These are phyloP conservation scores for Mortierella polycephala DNA, from an alignment of 371 early-diverging fungal species.

Conservation along the genomic window DNA sequence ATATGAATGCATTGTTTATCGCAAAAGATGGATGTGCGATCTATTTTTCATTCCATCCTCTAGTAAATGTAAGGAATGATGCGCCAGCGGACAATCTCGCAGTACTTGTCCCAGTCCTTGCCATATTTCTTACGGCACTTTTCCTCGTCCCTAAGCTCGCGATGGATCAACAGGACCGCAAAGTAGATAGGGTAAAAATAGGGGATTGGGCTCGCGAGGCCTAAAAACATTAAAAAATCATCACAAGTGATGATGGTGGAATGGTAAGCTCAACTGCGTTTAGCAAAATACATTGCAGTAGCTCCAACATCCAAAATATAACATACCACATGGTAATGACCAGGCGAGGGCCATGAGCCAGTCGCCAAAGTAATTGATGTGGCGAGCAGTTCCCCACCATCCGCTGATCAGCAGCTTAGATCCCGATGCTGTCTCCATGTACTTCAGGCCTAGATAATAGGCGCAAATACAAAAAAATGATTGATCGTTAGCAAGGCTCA, in stretches of 20 bases:
- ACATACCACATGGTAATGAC: constrained; percentile 77
- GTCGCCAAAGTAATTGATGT: constrained; percentile 94
- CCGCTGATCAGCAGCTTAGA: constrained; percentile 84
- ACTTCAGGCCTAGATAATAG: constrained; percentile 71
- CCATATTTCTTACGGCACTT: constrained; percentile 93
- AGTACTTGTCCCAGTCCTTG: constrained; percentile 91
- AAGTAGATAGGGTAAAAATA: constrained; percentile 95
- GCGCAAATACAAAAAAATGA: not conserved
- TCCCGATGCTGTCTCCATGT: constrained; percentile 83
- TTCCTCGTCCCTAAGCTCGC: constrained; percentile 88
- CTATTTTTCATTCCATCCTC: not conserved
- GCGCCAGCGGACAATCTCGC: constrained; percentile 82
- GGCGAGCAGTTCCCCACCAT: constrained; percentile 94
- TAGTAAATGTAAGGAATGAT: constrained; percentile 76
- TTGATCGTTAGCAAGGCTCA: too few species aligned
- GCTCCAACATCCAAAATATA: not conserved
- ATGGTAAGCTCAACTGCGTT: too few species aligned
- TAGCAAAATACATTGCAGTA: not conserved
- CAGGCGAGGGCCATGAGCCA: constrained; percentile 89
- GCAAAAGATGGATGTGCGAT: not conserved
- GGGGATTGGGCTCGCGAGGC: constrained; percentile 80
- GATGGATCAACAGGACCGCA: constrained; percentile 86
- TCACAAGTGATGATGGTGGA: not conserved
- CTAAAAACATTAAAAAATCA: constrained; percentile 38
- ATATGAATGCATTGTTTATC: not conserved